Base-by-base conservation (phyloP, 805 yeast genomes). In the Hanseniaspora lindneri region DNA sequence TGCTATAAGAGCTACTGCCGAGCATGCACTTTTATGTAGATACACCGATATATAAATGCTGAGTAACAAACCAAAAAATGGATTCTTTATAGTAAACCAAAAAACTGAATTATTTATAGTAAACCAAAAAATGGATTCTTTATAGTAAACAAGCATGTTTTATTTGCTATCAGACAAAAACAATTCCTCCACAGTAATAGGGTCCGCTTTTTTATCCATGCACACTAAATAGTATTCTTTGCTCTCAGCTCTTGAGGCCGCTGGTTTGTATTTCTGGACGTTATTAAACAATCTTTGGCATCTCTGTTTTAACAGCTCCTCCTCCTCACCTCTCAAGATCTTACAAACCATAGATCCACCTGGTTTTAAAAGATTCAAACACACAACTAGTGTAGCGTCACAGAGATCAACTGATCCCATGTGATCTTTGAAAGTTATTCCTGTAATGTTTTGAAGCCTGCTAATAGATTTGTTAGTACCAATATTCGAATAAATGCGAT, bases 381-480 rank as follows among this genome's bases (percentile, higher is more conserved):
- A 80, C 43, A 88, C 71, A 6, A 84, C 70, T 44, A 92, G 62
- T 0, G 95, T 96, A 0, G 96, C 96, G 56, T 85, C 92, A 62
- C 96, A 89, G 25, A 89, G 67, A 59, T 88, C 84, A 54, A 92
- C 81, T 52, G 95, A 86, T 55, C 76, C 77, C 13, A 73, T 66
- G 64, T 89, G 97, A 62, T 89, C 98, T 54, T 76, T 75, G 35
- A 82, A 77, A 9, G 79, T 75, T 35, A 84, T 66, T 3, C 98
- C 97, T 13, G 87, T 71, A 3, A 96, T 85, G 60, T 89, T 89
- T 41, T 86, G 83, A 83, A 89, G 82, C 97, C 96, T 89, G 66
- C 70, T 69, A 61, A 78, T 82, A 41, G 95, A 77, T 49, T 74
- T 74, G 78, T 80, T 80, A 79, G 84, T 77, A 71, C 82, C 75